Base-by-base conservation (phyloP, 2,329 filamentous ascomycete species). In the Pseudogymnoascus sp. region DNA sequence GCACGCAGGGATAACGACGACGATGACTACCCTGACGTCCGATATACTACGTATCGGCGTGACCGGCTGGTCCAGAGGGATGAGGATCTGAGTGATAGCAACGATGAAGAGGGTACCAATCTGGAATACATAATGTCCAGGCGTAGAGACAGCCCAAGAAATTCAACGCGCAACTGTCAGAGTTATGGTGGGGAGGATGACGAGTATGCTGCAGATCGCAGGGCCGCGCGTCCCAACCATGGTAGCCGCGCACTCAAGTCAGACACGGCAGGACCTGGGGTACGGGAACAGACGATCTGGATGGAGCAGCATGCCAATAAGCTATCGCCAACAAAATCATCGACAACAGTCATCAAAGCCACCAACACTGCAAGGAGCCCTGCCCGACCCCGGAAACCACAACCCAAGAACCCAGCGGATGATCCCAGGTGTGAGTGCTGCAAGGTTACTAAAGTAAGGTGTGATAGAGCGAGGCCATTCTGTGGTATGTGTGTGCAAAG, bases 31-130 rank as follows among this genome's bases (percentile, higher is more conserved):
- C 88, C 90, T 67, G 93, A 97, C 70, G 83, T 83, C 61, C 87
- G 93, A 30, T 85, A 87, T 74, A 95, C 91, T 0, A 83, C 94
- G 72, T 87, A 90, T 37, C 84, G 87, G 64, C 91, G 89, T 79
- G 93, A 97, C 65, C 86, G 91, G 73, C 86, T 83, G 50, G 81
- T 91, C 22, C 82, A 85, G 60, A 84, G 89, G 62, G 84, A 89
- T 6, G 89, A 89, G 67, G 93, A 97, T 70, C 84, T 92, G 43
- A 89, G 91, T 63, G 89, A 94, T 41, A 95, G 90, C 65, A 91
- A 96, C 63, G 91, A 96, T 63, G 93, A 97, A 68, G 91, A 96
- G 22, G 22, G 22, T 25, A 25, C 7, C 83, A 91, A 74, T 83
- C 83, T 43, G 78, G 79, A 41, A 54, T 54, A 18, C 9, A n/a